phyloP scores from a whole-genome alignment of 805 yeast genomes.

The Zygoascus flipseniorum region DNA sequence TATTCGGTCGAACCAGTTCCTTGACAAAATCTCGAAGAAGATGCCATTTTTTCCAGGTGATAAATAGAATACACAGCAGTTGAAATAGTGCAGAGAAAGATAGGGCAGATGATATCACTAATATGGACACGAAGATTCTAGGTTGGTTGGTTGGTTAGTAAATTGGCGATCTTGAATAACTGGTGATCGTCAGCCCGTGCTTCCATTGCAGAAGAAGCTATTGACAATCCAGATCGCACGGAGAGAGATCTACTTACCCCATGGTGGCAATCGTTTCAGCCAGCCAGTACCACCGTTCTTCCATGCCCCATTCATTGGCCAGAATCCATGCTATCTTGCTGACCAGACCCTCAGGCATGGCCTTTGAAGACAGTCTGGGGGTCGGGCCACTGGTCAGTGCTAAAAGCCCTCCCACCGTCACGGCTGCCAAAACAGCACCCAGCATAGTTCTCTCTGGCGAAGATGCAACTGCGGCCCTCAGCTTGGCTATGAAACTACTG shows the following conservation, averaged over 20 bases:
- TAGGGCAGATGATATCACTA: slow-evolving; percentile 4
- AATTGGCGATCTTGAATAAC: too few relatives aligned
- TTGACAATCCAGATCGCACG: too few relatives aligned
- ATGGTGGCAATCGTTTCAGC: neutral
- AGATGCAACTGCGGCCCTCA: neutral
- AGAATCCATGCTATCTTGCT: neutral
- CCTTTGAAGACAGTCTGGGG: neutral
- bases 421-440: neutral
- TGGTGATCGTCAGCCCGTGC: too few relatives aligned
- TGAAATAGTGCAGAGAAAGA: slow-evolving; percentile 19
- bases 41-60: slow-evolving; percentile 17
- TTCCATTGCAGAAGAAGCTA: too few relatives aligned
- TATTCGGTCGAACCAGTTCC: neutral
- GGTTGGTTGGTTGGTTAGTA: too few relatives aligned
- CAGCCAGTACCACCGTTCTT: neutral
- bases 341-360: neutral
- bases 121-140: neutral
- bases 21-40: slow-evolving; percentile 7
- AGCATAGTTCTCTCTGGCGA: neutral
- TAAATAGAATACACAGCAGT: slow-evolving; percentile 12
- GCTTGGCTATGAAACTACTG: neutral
- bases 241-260: neutral
- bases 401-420: neutral
- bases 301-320: neutral
- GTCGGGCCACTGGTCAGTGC: neutral